phyloP scores from a whole-genome alignment of 495 filamentous ascomycete species.

The Penicillium antarcticum region DNA sequence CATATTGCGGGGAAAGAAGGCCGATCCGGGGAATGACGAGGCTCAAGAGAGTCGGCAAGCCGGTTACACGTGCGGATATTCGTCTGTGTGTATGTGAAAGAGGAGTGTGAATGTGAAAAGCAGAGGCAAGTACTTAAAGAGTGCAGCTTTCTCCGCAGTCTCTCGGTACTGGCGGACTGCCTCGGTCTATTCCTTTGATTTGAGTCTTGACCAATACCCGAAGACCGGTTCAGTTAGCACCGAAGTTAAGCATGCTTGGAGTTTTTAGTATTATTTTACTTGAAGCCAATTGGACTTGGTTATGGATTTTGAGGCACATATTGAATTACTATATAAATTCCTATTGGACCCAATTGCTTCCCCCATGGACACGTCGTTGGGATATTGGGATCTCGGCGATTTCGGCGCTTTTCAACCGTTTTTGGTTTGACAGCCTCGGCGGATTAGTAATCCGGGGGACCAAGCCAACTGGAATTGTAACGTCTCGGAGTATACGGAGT shows the following conservation, averaged over 20 bases:
- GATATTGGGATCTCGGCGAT: not conserved
- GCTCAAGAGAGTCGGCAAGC: not conserved
- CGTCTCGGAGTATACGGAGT: too few species aligned
- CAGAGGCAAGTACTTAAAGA: not conserved
- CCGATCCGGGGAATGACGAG: slow-evolving; percentile 13
- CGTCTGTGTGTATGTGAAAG: not conserved
- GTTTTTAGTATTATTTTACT: not conserved
- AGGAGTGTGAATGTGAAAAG: not conserved
- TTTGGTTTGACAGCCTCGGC: not conserved
- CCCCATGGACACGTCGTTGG: too few species aligned
- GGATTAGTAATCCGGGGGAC: not conserved
- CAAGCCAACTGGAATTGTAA: not conserved
- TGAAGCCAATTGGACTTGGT: too few species aligned
- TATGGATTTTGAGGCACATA: too few species aligned
- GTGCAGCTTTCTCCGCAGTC: slow-evolving; percentile 11
- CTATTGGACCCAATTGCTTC: too few species aligned
- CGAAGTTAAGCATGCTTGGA: not conserved
- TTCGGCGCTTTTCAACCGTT: not conserved
- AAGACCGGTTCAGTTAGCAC: not conserved
- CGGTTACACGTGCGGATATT: not conserved
- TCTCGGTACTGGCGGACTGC: slow-evolving; percentile 14
- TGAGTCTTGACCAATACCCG: slow-evolving; percentile 3
- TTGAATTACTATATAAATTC: too few species aligned
- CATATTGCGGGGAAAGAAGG: slow-evolving; percentile 31
- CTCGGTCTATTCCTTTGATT: slow-evolving; percentile 12